Evolutionary conservation across 2,329 filamentous ascomycete species (phyloP), one percentile per base, ranked within the genome.

Genomic region (Apiospora malaysiana): DNA sequence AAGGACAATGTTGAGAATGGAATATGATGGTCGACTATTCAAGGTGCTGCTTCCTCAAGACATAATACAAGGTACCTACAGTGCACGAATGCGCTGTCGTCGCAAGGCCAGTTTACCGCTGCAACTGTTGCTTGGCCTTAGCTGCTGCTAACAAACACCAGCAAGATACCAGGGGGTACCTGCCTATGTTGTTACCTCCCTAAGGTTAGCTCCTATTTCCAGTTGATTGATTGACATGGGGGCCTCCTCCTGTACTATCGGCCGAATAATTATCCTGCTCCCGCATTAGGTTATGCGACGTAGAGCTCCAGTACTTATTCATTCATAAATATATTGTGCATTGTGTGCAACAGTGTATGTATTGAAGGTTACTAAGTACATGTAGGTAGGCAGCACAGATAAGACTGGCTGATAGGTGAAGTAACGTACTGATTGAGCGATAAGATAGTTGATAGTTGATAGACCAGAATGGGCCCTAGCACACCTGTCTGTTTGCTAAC

Each of bases 41-140:
- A 18, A n/a, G 56, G 56, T 59, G 56, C 56, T 40, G 56, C 32
- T 63, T 40, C 56, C 27, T 63, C 56, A 63, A 63, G 27, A 32
- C 56, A 40, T 63, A 63, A 40, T 63, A 63, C 56, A 63, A 63
- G 56, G 56, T 63, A 63, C 56, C 56, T 59, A 27, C 51, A 59
- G 51, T 59, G 27, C 27, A 59, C 56, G 32, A 63, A 40, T 63
- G 56, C 32, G 56, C 56, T 63, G 56, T 63, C 32, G 56, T 63
- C 56, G 56, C 56, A 63, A 63, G 56, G 56, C 56, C 56, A 63
- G 56, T 63, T 63, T 63, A 63, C 56, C 56, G 56, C 56, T 63
- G 56, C 56, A 32, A 40, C 56, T 63, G 56, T 40, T 63, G 56
- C 56, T 63, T 63, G 56, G 56, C 56, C 56, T 63, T 40, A 40